Conservation (phyloP, 371 early-diverging fungal species). For the Syncephalastrum monosporum region DNA sequence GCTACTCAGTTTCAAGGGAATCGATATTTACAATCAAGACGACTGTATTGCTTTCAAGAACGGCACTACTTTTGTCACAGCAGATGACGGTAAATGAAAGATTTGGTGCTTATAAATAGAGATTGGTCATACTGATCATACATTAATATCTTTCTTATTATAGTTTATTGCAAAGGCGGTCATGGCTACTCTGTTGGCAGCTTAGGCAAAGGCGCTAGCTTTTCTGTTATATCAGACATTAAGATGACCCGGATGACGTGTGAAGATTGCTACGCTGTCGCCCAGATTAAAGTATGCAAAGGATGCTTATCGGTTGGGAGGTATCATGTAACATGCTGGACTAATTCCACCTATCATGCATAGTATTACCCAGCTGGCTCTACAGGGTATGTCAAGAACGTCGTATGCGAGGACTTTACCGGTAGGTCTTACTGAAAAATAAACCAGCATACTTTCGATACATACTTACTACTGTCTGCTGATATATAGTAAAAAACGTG, state of each 20-base stretch:
- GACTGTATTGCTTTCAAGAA: slow-evolving; percentile 18
- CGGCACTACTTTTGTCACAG: slow-evolving; percentile 1
- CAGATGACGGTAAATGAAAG: too few species aligned
- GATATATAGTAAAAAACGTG: slow-evolving; percentile 7
- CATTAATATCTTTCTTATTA: neutral
- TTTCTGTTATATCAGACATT: slow-evolving; percentile 8
- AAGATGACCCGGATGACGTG: slow-evolving; percentile 14
- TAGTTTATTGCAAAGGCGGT: slow-evolving; percentile 12
- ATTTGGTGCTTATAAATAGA: too few species aligned
- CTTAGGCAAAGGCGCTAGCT: slow-evolving; percentile 11
- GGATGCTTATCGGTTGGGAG: neutral
- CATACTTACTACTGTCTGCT: neutral
- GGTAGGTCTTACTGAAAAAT: neutral
- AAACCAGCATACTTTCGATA: neutral
- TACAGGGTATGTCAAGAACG: slow-evolving; percentile 4
- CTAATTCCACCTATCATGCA: neutral
- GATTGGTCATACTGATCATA: too few species aligned
- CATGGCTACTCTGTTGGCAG: slow-evolving; percentile 16
- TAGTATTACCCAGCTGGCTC: slow-evolving; percentile 14
- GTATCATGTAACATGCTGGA: too few species aligned
- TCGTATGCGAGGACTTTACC: slow-evolving; percentile 7
- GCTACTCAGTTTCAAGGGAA: slow-evolving; percentile 1
- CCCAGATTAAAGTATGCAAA: slow-evolving; percentile 12
- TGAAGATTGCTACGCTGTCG: slow-evolving; percentile 14
- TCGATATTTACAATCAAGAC: slow-evolving; percentile 14